Conservation (phyloP, 805 yeast species). For the Priceomyces castillae region DNA sequence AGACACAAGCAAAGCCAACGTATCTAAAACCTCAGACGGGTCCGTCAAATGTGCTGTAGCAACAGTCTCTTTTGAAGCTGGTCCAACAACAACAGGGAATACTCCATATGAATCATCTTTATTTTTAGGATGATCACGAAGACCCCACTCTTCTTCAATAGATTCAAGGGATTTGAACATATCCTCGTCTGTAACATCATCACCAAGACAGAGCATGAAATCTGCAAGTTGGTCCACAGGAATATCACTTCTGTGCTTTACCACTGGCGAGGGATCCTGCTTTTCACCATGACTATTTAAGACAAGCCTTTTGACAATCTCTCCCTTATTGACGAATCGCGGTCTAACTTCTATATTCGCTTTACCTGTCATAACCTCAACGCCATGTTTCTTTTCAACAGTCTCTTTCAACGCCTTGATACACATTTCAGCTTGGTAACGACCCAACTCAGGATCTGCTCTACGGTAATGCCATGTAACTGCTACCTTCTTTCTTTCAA, state of each 20-base stretch:
- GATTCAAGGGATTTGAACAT: constrained; percentile 80
- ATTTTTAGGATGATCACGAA: constrained; percentile 40
- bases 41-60: constrained; percentile 85
- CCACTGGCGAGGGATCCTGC: constrained; percentile 37
- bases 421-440: constrained; percentile 76
- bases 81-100: constrained; percentile 88
- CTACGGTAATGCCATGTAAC: constrained; percentile 97
- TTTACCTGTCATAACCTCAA: constrained; percentile 96
- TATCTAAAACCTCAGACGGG: constrained; percentile 80
- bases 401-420: constrained; percentile 59
- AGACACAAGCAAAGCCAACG: constrained; percentile 78
- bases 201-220: constrained; percentile 88
- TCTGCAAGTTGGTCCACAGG: constrained; percentile 61
- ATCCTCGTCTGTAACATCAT: constrained; percentile 96
- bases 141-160: constrained; percentile 55
- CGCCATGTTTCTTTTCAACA: constrained; percentile 65
- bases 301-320: constrained; percentile 80
- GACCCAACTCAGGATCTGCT: constrained; percentile 91
- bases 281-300: constrained; percentile 58
- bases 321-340: constrained; percentile 91
- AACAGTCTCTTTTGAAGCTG: constrained; percentile 79
- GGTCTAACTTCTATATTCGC: constrained; percentile 99
- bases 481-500: constrained; percentile 89
- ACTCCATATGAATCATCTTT: constrained; percentile 57
- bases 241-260: constrained; percentile 23